These are phyloP conservation scores for Parathielavia hyrcaniae DNA, from an alignment of 495 filamentous ascomycete genomes.

Conservation along the genomic window DNA sequence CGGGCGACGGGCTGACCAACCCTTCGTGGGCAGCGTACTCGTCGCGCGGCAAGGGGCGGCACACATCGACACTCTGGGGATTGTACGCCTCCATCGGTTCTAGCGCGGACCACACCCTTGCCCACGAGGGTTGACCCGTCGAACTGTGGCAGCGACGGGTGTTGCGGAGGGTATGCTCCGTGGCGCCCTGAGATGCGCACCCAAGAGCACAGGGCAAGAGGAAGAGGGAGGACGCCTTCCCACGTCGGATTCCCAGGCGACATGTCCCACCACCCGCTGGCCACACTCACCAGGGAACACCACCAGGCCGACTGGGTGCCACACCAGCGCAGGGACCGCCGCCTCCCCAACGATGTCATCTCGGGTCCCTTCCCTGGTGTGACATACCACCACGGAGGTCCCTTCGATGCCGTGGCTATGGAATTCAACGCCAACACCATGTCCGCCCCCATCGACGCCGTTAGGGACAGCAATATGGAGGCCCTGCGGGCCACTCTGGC, in stretches of 20 bases:
- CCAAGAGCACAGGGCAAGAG: no score
- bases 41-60: no score
- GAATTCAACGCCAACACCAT: conserved; percentile 60
- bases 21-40: no score
- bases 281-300: conserved; percentile 51
- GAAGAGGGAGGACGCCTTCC: conserved; percentile 14
- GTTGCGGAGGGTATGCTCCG: neutral
- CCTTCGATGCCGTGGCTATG: conserved; percentile 76
- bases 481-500: conserved; percentile 75
- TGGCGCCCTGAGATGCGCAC: conserved; percentile 15
- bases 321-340: conserved; percentile 49
- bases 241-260: conserved; percentile 48
- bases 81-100: no score
- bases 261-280: conserved; percentile 56
- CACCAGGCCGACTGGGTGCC: conserved; percentile 57
- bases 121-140: neutral
- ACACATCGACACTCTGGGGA: no score
- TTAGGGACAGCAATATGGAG: conserved; percentile 65
- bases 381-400: conserved; percentile 84
- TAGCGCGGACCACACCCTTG: neutral
- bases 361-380: conserved; percentile 41
- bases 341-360: conserved; percentile 73
- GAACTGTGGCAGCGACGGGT: neutral
- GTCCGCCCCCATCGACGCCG: conserved; percentile 69
- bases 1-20: no score